Percentiles rank a stretch among this genome's conserved stretches.
These are phyloP conservation scores for Myriosclerotinia duriaeana DNA, from an alignment of 2,329 filamentous ascomycete genomes.

Conservation along the genomic window DNA sequence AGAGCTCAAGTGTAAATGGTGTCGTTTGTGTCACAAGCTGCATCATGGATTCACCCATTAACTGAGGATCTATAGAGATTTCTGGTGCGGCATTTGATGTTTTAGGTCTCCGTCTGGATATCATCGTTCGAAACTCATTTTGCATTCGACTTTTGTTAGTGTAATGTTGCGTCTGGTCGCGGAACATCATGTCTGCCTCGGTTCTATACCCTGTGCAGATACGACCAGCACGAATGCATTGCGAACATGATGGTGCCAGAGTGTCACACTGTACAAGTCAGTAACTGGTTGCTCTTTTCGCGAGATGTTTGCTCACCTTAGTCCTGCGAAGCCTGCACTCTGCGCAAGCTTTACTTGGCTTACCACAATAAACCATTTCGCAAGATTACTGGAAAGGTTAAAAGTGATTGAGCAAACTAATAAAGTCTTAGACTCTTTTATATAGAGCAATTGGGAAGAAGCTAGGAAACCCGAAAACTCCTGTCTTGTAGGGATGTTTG, in stretches of 20 bases:
- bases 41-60: not conserved
- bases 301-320: conserved; percentile 33
- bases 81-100: not conserved
- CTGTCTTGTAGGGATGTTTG: not conserved
- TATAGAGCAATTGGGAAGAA: not conserved
- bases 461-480: not conserved
- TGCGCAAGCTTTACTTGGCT: conserved; percentile 46
- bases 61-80: not conserved
- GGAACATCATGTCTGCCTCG: conserved; percentile 57
- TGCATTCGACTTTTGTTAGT: conserved; percentile 24
- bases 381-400: not conserved
- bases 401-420: not conserved
- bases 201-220: conserved; percentile 56
- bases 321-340: conserved; percentile 47
- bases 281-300: not conserved
- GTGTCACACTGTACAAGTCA: conserved; percentile 52
- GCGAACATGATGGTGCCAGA: conserved; percentile 52
- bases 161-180: conserved; percentile 50
- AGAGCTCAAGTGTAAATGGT: not conserved
- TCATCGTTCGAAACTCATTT: conserved; percentile 3
- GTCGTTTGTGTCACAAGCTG: not conserved
- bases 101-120: not conserved
- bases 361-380: conserved; percentile 36
- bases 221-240: conserved; percentile 54
- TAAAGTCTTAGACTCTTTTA: not conserved